Evolutionary conservation across 768 basidiomycete species (phyloP).

Genomic region (Amanita molliuscula): DNA sequence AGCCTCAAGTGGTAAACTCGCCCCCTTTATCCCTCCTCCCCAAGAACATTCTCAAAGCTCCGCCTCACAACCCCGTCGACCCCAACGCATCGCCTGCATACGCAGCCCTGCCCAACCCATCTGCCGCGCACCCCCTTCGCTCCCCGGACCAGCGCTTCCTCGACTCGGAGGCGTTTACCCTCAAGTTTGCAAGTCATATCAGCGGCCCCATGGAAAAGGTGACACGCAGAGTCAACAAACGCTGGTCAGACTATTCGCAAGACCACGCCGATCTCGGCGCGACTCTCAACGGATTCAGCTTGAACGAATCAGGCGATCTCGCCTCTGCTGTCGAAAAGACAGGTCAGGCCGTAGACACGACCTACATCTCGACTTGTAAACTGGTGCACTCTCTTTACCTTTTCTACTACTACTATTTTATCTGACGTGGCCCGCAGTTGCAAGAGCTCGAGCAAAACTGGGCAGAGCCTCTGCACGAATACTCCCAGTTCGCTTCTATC

Average conservation of each 20-base stretch:
- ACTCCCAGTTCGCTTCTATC: slow-evolving; percentile 87
- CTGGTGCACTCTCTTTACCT: slow-evolving; percentile 38
- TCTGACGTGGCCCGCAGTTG: slow-evolving; percentile 35
- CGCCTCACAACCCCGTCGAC: slow-evolving; percentile 90
- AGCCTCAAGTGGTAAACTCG: slow-evolving; percentile 90
- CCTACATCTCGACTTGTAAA: slow-evolving; percentile 85
- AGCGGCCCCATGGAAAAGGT: slow-evolving; percentile 94
- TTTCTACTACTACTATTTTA: slow-evolving; percentile 3
- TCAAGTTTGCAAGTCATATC: slow-evolving; percentile 90
- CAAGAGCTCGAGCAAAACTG: slow-evolving; percentile 93
- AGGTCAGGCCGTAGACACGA: slow-evolving; percentile 91
- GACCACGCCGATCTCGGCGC: slow-evolving; percentile 91
- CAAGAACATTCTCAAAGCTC: slow-evolving; percentile 93
- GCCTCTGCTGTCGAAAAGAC: slow-evolving; percentile 91
- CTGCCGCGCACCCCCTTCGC: slow-evolving; percentile 79
- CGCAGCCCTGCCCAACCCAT: slow-evolving; percentile 80
- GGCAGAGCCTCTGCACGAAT: slow-evolving; percentile 94
- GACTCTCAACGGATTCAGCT: slow-evolving; percentile 84
- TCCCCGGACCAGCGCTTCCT: slow-evolving; percentile 92
- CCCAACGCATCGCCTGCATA: slow-evolving; percentile 64
- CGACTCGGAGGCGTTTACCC: slow-evolving; percentile 93
- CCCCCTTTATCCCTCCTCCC: slow-evolving; percentile 86
- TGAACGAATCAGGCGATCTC: slow-evolving; percentile 69
- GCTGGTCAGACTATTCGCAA: slow-evolving; percentile 89
- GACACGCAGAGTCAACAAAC: slow-evolving; percentile 81